Percentiles rank a stretch among this genome's conserved stretches.
These are phyloP conservation scores for Metarhizium guizhouense DNA, from an alignment of 2,329 filamentous ascomycete species.

Conservation along the genomic window DNA sequence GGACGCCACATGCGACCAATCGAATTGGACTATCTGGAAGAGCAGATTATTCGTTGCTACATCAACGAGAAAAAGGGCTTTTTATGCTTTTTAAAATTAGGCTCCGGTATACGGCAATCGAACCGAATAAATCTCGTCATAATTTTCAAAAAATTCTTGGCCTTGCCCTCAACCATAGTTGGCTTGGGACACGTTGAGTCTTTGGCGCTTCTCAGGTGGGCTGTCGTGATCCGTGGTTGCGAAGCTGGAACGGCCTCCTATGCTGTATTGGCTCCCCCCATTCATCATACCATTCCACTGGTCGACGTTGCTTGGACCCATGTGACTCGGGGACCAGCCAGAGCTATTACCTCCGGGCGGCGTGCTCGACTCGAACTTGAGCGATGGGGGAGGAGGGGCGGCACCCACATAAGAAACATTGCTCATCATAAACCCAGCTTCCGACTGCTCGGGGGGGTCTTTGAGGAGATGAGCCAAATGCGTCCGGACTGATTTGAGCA, in stretches of 20 bases:
- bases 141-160: not conserved
- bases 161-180: constrained; percentile 28
- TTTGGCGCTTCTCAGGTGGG: constrained; percentile 43
- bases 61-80: not conserved
- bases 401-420: constrained; percentile 27
- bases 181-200: constrained; percentile 35
- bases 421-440: constrained; percentile 23
- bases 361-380: constrained; percentile 49
- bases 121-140: not conserved
- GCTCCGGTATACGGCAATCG: not conserved
- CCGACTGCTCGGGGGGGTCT: constrained; percentile 40
- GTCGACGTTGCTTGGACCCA: constrained; percentile 37
- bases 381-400: constrained; percentile 20
- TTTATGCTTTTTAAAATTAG: not conserved
- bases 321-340: constrained; percentile 43
- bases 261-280: constrained; percentile 29
- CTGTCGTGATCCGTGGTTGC: constrained; percentile 28
- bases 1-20: not conserved
- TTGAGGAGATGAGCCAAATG: constrained; percentile 80
- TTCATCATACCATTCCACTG: constrained; percentile 37
- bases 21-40: not conserved
- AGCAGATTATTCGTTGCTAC: not conserved
- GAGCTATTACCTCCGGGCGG: constrained; percentile 37
- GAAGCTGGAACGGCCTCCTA: constrained; percentile 22
- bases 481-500: constrained; percentile 78